Conservation (phyloP, 1,139 yeast species). For the Kurtzmaniella natalensis region DNA sequence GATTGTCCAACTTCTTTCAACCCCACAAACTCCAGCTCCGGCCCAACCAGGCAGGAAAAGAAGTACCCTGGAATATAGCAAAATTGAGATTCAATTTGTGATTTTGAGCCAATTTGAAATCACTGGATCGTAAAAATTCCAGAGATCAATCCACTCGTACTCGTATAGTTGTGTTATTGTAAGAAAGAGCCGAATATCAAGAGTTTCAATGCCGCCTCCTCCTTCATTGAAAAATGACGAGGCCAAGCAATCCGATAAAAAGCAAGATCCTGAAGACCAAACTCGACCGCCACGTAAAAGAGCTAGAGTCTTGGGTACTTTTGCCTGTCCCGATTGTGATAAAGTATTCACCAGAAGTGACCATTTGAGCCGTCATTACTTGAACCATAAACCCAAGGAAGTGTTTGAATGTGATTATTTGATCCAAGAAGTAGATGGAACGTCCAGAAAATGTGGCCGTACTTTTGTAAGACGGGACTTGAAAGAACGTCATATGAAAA, state of each 20-base stretch:
- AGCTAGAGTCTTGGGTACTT: conserved; percentile 5
- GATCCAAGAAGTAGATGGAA: conserved; percentile 20
- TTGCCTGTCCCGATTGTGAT: conserved; percentile 22
- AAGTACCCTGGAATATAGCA: no score
- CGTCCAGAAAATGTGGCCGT: conserved; percentile 28
- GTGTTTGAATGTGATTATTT: conserved; percentile 30
- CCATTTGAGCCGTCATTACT: conserved; percentile 39
- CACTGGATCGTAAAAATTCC: no score
- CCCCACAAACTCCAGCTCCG: no score
- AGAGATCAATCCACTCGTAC: no score
- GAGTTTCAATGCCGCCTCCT: conserved; percentile 1
- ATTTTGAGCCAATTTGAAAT: no score
- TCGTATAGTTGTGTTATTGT: no score
- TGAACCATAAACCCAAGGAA: conserved; percentile 38
- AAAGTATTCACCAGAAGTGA: conserved; percentile 41
- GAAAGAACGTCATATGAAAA: conserved; percentile 32
- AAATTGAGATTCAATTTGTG: no score
- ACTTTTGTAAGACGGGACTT: conserved; percentile 38
- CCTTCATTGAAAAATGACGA: background rate
- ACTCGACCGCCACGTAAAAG: conserved; percentile 3
- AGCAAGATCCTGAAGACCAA: background rate
- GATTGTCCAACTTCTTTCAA: no score
- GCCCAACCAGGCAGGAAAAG: no score
- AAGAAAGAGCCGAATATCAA: no score
- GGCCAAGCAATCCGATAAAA: background rate